Conservation (phyloP, 2,329 filamentous ascomycete genomes). For the Scedosporium minutisporum region DNA sequence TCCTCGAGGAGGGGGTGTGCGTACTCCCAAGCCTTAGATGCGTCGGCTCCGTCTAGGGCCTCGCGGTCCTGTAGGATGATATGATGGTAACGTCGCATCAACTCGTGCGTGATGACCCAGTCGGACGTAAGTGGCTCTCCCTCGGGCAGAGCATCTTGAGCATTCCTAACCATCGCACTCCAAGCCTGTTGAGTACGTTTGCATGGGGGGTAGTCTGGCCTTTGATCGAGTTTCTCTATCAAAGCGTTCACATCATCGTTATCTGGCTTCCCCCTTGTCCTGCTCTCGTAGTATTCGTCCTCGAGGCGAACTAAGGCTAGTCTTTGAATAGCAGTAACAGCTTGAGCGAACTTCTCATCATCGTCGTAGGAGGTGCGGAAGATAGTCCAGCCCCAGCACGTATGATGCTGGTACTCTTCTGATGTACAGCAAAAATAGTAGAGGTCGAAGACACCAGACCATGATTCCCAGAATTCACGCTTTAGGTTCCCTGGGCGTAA, state of each 20-base stretch:
- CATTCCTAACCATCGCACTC: conserved; percentile 9
- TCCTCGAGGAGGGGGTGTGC: neutral
- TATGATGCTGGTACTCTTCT: conserved; percentile 6
- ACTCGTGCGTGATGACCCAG: conserved; percentile 7
- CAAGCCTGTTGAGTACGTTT: neutral
- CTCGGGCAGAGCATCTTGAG: conserved; percentile 7
- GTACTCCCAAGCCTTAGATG: conserved; percentile 5
- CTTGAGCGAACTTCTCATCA: conserved; percentile 4
- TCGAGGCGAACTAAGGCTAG: conserved; percentile 5
- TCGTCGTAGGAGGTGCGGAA: conserved; percentile 8
- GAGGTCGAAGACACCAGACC: neutral
- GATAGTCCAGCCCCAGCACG: conserved; percentile 8
- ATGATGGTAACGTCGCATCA: conserved; percentile 5
- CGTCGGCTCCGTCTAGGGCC: conserved; percentile 3
- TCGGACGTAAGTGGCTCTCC: conserved; percentile 3
- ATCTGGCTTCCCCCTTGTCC: conserved; percentile 1
- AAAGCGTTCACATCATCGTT: neutral
- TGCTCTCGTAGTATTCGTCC: neutral
- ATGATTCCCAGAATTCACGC: neutral
- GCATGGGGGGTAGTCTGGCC: neutral
- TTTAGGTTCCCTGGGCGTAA: neutral
- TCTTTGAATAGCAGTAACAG: conserved; percentile 4
- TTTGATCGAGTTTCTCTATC: neutral
- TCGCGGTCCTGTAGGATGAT: conserved; percentile 5
- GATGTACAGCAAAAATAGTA: neutral